Evolutionary conservation across 169 alveolate species (phyloP), one percentile per base, ranked within the genome.

Genomic region (Plasmodium gaboni): DNA sequence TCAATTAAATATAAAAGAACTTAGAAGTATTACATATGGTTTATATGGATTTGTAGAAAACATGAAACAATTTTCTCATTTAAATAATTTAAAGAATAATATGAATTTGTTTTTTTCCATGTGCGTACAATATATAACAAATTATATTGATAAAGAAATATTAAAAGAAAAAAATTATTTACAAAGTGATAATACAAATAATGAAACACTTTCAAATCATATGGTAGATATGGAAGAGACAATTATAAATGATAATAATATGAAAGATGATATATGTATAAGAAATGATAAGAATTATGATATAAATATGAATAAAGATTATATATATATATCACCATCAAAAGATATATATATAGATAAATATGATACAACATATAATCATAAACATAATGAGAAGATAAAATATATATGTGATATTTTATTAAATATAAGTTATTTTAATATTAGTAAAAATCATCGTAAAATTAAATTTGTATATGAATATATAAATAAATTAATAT

Each of bases 31-130:
- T 19, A 83, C 91, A 7, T 68, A 83, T 48, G 73, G 85, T 1
- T 13, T 83, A 15, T 83, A 83, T 61, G 76, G 50, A 28, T 83
- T 83, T 55, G 32, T 83, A n/a, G 91, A 83, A 55, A 83, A 83
- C n/a, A 83, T 83, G 91, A 83, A 67, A 46, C 91, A 83, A 3
- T 83, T 67, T 48, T 68, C 91, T 2, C 51, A 68, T 22, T 50
- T 83, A 26, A 57, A 48, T 7, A 53, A 22, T 48, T 24, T 83
- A 72, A 51, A 71, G 50, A 83, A 83, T 55, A 83, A 83, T 48
- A 83, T 83, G 91, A 83, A 83, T 48, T 19, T 83, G 5, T 32
- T 83, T 5, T 83, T 83, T 83, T 83, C 91, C 8, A 83, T 68
- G 73, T 38, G 55, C 32, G 71, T 61, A 19, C 80, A 67, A 38